Base-by-base conservation (phyloP, 768 basidiomycete species). In the Pisolithus orientalis region DNA sequence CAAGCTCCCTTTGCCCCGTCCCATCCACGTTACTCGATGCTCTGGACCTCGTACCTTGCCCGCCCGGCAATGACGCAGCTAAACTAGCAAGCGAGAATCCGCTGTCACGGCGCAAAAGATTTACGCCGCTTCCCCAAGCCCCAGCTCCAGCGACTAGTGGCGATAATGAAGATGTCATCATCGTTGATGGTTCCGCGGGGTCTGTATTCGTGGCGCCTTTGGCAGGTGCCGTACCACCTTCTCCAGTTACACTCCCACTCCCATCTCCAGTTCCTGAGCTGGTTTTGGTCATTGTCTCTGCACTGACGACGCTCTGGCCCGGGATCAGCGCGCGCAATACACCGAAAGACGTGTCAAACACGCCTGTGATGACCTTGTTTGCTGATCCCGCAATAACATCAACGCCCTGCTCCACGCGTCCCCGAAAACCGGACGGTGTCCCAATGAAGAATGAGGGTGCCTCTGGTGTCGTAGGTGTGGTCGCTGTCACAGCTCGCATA, bases 321-420 rank as follows among this genome's bases (percentile, higher is more conserved):
- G 80, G 91, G 49, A 94, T 75, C 40, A 94, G 72, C 4, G 90
- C 84, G 16, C 90, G 80, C 14, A 96, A 74, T 56, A 93, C 88
- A 16, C 90, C 89, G 68, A 94, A 93, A 2, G 89, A 90, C 0
- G 90, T 82, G 64, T 95, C 93, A 45, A 95, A 87, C 49, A 96
- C 92, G 24, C 90, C 93, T 5, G 78, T 84, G 48, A 91, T 69
- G 44, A 86, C 82, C 52, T 84, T 82, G 65, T 82, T 84, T 16
- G 94, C 94, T 0, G 87, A 85, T n/a, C 82, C 90, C 0, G 87
- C 81, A 38, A 93, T 81, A 0, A 80, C 82, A 53, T 87, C 86
- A 13, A 89, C 87, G 55, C 84, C 84, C 62, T 91, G 89, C 57
- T 81, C 87, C 9, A 93, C 87, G 42, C 87, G 77, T 9, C 81